Conservation (phyloP, 768 basidiomycete species). For the Suillus plorans region DNA sequence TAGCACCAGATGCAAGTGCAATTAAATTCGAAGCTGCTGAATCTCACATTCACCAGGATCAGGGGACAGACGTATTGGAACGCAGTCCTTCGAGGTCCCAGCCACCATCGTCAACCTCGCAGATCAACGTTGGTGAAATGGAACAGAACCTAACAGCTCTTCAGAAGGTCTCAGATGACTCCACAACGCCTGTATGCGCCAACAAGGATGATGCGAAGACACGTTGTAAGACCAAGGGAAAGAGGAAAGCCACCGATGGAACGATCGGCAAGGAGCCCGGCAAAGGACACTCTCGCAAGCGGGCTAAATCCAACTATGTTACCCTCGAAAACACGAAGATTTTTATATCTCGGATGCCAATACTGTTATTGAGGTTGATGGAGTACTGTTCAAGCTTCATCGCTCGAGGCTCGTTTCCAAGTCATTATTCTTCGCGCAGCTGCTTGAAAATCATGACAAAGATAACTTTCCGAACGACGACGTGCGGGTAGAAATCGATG, state of each 20-base stretch:
- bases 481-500: not conserved
- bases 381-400: conserved; percentile 36
- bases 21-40: no score
- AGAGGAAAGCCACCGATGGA: not conserved
- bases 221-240: not conserved
- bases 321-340: conserved; percentile 5
- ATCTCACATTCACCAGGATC: no score
- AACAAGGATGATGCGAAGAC: not conserved
- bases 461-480: not conserved
- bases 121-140: no score
- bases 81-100: no score
- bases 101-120: no score
- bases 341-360: conserved; percentile 38
- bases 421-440: conserved; percentile 33
- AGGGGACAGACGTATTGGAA: no score
- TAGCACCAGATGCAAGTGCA: not conserved
- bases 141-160: no score
- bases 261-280: not conserved
- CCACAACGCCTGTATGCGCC: not conserved
- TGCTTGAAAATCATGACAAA: conserved; percentile 16
- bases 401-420: conserved; percentile 31
- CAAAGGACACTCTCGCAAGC: not conserved
- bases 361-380: conserved; percentile 32
- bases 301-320: not conserved
- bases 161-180: no score